These are phyloP conservation scores for Fraxinus ornus DNA, from an alignment of 305 asterid genomes.

Conservation along the genomic window DNA sequence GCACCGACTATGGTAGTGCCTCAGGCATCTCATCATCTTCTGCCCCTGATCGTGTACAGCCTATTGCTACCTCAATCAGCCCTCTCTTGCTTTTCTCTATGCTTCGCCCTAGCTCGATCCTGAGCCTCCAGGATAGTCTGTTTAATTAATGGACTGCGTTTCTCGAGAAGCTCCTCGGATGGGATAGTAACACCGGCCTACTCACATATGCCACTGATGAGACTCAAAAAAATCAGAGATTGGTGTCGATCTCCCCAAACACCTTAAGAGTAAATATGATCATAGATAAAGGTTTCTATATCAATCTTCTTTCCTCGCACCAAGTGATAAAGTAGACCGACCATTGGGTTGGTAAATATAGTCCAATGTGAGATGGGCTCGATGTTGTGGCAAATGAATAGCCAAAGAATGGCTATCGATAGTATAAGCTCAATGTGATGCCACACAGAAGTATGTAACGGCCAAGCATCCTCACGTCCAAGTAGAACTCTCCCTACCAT, in stretches of 20 bases:
- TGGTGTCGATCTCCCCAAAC: background rate
- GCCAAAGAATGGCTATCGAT: too few relatives aligned
- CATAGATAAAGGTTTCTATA: too few relatives aligned
- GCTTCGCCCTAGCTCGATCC: background rate
- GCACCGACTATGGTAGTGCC: background rate
- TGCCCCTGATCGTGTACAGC: background rate
- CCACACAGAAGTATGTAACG: too few relatives aligned
- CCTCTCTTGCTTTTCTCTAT: background rate
- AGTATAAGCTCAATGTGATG: too few relatives aligned
- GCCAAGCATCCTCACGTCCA: too few relatives aligned
- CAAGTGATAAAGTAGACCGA: too few relatives aligned
- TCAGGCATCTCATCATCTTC: background rate
- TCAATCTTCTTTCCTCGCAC: too few relatives aligned
- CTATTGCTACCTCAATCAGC: background rate
- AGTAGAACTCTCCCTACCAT: too few relatives aligned
- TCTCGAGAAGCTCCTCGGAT: background rate
- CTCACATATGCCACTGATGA: background rate
- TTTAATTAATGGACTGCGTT: background rate
- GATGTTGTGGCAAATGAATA: too few relatives aligned
- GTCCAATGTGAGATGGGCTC: too few relatives aligned
- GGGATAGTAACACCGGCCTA: background rate
- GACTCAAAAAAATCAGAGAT: background rate
- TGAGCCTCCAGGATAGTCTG: background rate
- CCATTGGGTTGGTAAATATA: too few relatives aligned
- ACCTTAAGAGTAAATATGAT: too few relatives aligned